Evolutionary conservation across 2,329 filamentous ascomycete species (phyloP), one percentile per base, ranked within the genome.

Genomic region (Phialophora macrospora): DNA sequence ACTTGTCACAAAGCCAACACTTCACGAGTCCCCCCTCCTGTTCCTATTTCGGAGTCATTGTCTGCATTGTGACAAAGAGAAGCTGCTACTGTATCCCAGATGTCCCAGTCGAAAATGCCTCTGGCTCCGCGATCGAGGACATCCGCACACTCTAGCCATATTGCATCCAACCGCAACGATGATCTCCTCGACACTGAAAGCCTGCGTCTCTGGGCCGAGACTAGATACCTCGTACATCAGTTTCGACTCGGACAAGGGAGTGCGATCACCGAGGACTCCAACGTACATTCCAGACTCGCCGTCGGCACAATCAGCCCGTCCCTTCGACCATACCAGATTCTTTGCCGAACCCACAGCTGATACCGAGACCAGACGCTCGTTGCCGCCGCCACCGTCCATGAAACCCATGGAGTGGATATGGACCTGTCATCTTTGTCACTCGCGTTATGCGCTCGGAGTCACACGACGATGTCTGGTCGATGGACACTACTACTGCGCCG

Each of bases 391-490:
- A 30, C 68, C 68, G 24, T 63, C 65, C 9, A 24, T 54, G 9
- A 57, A 62, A 14, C 72, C 71, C 8, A 38, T 67, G 30, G 46
- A 68, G 22, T 85, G 83, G 83, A 74, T 82, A 38, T 86, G 84
- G 84, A 77, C 79, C 68, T 85, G 84, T 71, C 84, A 86, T 72
- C 72, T 80, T 51, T 86, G 84, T 74, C 73, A 75, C 44, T 76
- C 74, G 20, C 76, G 74, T 11, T 86, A 85, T 73, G 74, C 76
- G 1, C 76, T 86, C 2, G 80, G 77, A 22, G 79, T 79, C 1
- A 86, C 84, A 0, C 79, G 81, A 0, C 80, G 84, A 60, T 85
- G 83, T 65, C 79, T 85, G 7, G 77, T 82, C 54, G 83, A 85
- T 68, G 83, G 84, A 1, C 84, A 86, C 72, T 75, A 76, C 65